Percentiles rank a stretch among this genome's conserved stretches.
These are phyloP conservation scores for Backusella tarrabulga DNA, from an alignment of 192 early-diverging fungal genomes.

Conservation along the genomic window DNA sequence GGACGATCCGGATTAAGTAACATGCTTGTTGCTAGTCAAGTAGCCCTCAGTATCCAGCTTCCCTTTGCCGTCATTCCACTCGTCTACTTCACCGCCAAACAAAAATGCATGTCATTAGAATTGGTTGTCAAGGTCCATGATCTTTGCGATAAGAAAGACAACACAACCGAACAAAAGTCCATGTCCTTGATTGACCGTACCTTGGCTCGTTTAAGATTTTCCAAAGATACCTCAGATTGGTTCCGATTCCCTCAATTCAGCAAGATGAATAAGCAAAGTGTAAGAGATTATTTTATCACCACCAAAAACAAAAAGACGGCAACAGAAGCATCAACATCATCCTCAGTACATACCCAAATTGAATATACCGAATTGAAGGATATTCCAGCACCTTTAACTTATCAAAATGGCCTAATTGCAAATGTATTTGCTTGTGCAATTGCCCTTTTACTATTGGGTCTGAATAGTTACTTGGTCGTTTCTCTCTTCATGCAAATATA, in stretches of 20 bases:
- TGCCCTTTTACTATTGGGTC: constrained; percentile 38
- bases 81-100: constrained; percentile 62
- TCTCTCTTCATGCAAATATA: constrained; percentile 31
- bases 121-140: neutral
- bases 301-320: neutral
- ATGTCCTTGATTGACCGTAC: neutral
- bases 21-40: constrained; percentile 70
- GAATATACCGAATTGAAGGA: neutral
- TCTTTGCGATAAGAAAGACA: neutral
- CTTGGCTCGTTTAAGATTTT: neutral
- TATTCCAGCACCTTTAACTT: constrained; percentile 26
- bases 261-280: neutral
- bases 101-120: constrained; percentile 46
- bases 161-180: neutral
- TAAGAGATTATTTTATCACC: neutral
- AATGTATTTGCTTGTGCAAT: constrained; percentile 35
- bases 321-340: neutral
- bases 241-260: neutral
- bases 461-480: constrained; percentile 48
- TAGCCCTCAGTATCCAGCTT: constrained; percentile 75
- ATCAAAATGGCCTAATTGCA: constrained; percentile 35
- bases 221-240: neutral
- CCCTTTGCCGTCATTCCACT: constrained; percentile 84
- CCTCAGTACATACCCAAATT: neutral
- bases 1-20: constrained; percentile 63